Conservation (phyloP, 73 alveolate species). For the Paramecium caudatum region DNA sequence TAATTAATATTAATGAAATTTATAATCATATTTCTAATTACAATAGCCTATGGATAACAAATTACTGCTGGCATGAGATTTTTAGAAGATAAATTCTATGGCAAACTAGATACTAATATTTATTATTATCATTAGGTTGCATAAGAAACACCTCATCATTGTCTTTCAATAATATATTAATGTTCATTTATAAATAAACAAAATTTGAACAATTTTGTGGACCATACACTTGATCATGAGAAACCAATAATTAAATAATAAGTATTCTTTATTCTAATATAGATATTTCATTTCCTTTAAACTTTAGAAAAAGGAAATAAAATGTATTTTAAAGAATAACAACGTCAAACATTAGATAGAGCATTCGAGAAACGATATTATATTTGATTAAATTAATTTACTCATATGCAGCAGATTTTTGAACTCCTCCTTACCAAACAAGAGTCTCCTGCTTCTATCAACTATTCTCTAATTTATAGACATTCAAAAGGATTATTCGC, state of each 20-base stretch:
- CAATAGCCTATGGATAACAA: neutral
- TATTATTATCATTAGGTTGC: conserved; percentile 4
- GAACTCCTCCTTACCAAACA: conserved; percentile 47
- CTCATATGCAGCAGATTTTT: conserved; percentile 15
- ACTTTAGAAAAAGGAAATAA: neutral
- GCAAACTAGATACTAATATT: conserved; percentile 35
- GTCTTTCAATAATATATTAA: neutral
- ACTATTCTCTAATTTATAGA: conserved; percentile 25
- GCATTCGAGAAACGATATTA: neutral
- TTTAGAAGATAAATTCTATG: conserved; percentile 25
- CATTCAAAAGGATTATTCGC: neutral
- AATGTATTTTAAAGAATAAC: neutral
- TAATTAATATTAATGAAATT: conserved; percentile 13
- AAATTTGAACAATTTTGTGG: neutral
- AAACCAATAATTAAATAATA: neutral
- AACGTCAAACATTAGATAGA: neutral
- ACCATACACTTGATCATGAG: neutral
- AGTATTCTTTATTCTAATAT: neutral
- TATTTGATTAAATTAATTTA: neutral
- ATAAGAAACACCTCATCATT: conserved; percentile 8
- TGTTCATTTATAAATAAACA: neutral
- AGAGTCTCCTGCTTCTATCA: neutral
- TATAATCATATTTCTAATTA: neutral
- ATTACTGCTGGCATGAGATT: conserved; percentile 15
- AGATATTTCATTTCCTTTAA: neutral